A percentile compares a stretch with the other conserved stretches of the same genome.
Evolutionary conservation across 306 rosid species (phyloP).

Genomic region (Vigna radiata): DNA sequence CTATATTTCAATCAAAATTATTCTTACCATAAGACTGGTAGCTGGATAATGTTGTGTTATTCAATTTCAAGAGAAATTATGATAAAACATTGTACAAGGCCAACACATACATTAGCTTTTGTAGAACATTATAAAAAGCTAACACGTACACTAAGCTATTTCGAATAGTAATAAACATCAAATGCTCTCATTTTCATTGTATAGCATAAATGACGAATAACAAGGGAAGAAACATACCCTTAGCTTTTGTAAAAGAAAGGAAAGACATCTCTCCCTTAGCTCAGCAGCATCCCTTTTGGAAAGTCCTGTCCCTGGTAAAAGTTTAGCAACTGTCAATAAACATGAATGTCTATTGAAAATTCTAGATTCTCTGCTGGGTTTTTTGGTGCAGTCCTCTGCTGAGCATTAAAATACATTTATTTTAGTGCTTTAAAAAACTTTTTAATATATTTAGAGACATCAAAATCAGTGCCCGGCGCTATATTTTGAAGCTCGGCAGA

Average conservation of each 20-base stretch:
- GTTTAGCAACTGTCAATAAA: constrained; percentile 13
- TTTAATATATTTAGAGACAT: no score
- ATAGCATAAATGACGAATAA: constrained; percentile 10
- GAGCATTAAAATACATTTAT: no score
- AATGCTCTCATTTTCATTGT: background rate
- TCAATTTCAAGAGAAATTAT: constrained; percentile 5
- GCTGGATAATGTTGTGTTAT: background rate
- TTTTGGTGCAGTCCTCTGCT: no score
- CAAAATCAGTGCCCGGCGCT: no score
- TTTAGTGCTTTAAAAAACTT: no score
- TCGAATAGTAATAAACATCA: background rate
- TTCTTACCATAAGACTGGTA: background rate
- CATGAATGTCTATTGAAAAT: background rate
- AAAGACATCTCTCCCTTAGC: constrained; percentile 66
- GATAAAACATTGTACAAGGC: background rate
- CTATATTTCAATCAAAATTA: background rate
- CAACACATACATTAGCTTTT: no score
- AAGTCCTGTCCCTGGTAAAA: constrained; percentile 73
- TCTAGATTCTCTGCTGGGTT: no score
- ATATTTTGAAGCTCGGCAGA: no score
- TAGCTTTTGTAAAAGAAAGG: constrained; percentile 63
- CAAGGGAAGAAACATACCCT: constrained; percentile 50
- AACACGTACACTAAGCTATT: background rate
- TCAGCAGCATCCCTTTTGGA: constrained; percentile 64
- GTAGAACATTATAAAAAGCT: background rate